Conservation (phyloP, 1,284 basidiomycete genomes). For the Acaromyces ingoldii region DNA sequence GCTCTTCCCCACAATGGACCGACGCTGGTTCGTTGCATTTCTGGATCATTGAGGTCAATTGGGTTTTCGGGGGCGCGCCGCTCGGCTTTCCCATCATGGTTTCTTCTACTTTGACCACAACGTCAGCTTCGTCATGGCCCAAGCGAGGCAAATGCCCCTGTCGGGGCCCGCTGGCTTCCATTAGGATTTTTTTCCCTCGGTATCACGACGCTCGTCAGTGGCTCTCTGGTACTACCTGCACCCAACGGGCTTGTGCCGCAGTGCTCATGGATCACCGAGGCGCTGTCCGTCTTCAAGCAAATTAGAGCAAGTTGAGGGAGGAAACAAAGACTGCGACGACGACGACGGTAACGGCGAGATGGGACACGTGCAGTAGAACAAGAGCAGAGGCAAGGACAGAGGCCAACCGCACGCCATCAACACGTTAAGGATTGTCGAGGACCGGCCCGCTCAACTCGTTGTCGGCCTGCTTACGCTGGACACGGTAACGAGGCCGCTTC, state of each 20-base stretch:
- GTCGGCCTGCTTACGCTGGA: slow-evolving; percentile 48
- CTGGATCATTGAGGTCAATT: slow-evolving; percentile 83
- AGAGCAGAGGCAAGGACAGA: too few species aligned
- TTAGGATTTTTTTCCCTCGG: slow-evolving; percentile 68
- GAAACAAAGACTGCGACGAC: slow-evolving; percentile 16
- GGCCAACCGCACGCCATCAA: slow-evolving; percentile 34
- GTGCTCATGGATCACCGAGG: slow-evolving; percentile 86
- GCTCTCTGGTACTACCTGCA: slow-evolving; percentile 81
- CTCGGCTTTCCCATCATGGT: slow-evolving; percentile 56
- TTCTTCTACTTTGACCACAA: slow-evolving; percentile 61
- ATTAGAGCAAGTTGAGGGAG: slow-evolving; percentile 33
- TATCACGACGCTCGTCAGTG: slow-evolving; percentile 84
- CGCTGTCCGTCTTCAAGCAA: slow-evolving; percentile 70
- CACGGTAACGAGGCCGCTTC: slow-evolving; percentile 48
- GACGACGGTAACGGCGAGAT: slow-evolving; percentile 5
- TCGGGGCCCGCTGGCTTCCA: slow-evolving; percentile 90
- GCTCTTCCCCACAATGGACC: slow-evolving; percentile 61
- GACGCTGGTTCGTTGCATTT: slow-evolving; percentile 83
- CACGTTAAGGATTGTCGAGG: slow-evolving; percentile 42
- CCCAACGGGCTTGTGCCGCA: slow-evolving; percentile 90
- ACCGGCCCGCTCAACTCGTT: slow-evolving; percentile 44
- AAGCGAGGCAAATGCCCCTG: slow-evolving; percentile 83
- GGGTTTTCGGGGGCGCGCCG: slow-evolving; percentile 71
- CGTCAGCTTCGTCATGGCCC: slow-evolving; percentile 73
- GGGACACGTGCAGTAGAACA: background rate